Percentiles rank a stretch among this genome's conserved stretches.
phyloP scores from a whole-genome alignment of 2,329 filamentous ascomycete species.

The Calonectria pauciramosa region DNA sequence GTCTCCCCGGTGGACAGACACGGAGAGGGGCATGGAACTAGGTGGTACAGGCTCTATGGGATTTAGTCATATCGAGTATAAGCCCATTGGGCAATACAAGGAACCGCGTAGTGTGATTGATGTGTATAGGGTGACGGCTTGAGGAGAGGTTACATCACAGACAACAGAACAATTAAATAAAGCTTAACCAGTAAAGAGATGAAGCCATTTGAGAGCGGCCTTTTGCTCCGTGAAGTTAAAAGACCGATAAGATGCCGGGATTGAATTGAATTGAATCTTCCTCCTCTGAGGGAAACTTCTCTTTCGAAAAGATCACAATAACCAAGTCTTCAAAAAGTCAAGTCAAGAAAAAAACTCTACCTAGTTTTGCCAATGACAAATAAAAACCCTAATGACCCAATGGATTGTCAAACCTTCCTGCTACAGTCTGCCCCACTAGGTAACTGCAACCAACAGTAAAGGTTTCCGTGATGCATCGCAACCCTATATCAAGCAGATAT shows the following conservation, averaged over 20 bases:
- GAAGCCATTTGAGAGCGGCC: background rate
- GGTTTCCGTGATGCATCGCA: no score
- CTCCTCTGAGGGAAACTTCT: no score
- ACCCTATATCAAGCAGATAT: no score
- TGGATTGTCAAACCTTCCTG: no score
- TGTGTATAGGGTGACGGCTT: background rate
- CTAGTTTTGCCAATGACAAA: no score
- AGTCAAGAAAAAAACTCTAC: no score
- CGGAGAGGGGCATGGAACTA: slow-evolving; percentile 61
- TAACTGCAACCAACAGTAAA: no score
- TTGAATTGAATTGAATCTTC: no score
- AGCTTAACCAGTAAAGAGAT: background rate
- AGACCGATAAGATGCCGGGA: background rate
- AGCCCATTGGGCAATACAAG: slow-evolving; percentile 64
- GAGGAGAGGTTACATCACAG: background rate
- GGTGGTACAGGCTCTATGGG: slow-evolving; percentile 57
- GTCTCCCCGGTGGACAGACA: slow-evolving; percentile 67
- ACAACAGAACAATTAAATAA: background rate
- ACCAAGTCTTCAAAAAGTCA: no score
- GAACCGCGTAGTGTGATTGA: slow-evolving; percentile 67
- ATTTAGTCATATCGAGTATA: slow-evolving; percentile 60
- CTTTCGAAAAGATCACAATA: no score
- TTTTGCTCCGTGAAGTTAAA: background rate
- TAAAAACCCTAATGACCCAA: no score
- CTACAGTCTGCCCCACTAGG: no score